These are phyloP conservation scores for Trametes elegans DNA, from an alignment of 768 basidiomycete genomes.

Conservation along the genomic window DNA sequence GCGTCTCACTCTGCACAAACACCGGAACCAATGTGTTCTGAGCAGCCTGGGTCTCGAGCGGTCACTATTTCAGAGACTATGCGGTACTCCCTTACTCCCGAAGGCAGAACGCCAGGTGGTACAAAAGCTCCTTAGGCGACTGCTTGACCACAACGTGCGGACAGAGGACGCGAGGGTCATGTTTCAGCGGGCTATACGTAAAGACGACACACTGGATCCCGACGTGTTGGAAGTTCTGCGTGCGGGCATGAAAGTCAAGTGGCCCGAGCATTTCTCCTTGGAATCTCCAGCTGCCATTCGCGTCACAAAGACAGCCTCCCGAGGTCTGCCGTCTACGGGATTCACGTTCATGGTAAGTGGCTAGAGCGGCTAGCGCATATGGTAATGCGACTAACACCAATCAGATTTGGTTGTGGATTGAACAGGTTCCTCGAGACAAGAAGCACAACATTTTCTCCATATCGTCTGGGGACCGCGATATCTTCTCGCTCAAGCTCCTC, in stretches of 20 bases:
- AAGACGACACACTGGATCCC: conserved; percentile 50
- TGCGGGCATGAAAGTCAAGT: conserved; percentile 67
- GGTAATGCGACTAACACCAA: conserved; percentile 23
- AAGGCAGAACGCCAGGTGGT: conserved; percentile 55
- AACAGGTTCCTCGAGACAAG: conserved; percentile 36
- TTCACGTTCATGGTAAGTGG: conserved; percentile 68
- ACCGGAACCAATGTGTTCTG: conserved; percentile 69
- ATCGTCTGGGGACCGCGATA: conserved; percentile 28
- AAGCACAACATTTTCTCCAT: conserved; percentile 38
- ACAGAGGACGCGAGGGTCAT: conserved; percentile 62
- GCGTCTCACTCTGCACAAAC: conserved; percentile 53
- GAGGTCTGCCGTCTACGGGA: conserved; percentile 57
- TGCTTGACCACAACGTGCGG: conserved; percentile 74
- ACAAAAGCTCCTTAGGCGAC: conserved; percentile 60
- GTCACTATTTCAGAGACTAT: conserved; percentile 51
- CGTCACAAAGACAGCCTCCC: conserved; percentile 45
- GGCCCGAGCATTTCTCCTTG: conserved; percentile 78
- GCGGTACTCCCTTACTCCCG: conserved; percentile 24
- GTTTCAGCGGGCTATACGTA: conserved; percentile 54
- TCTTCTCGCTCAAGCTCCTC: conserved; percentile 48
- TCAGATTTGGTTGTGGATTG: conserved; percentile 51
- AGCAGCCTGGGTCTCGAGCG: conserved; percentile 55
- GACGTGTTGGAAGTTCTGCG: conserved; percentile 72
- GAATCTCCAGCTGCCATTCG: conserved; percentile 53
- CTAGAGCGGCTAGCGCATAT: neutral